Percentiles rank a stretch among this genome's conserved stretches.
phyloP scores from a whole-genome alignment of 352 stramenopile species.

The Phytophthora megakarya region DNA sequence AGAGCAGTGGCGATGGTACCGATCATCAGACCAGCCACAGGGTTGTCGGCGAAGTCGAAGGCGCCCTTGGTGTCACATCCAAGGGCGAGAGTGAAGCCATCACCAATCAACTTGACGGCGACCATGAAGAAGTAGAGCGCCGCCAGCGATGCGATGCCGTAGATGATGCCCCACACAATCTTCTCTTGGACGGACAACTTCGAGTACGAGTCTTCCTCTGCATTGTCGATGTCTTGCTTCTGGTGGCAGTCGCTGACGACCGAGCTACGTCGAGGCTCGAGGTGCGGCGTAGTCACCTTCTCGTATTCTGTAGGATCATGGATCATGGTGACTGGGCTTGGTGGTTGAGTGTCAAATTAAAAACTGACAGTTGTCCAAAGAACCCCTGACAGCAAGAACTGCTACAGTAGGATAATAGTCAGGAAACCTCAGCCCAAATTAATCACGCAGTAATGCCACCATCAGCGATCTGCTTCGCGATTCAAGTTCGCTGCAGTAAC shows the following conservation, averaged over 20 bases:
- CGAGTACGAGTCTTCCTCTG: slow-evolving; percentile 28
- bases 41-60: slow-evolving; percentile 76
- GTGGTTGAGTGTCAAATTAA: slow-evolving; percentile 12
- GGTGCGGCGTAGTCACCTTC: slow-evolving; percentile 29
- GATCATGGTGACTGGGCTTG: slow-evolving; percentile 18
- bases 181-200: slow-evolving; percentile 36
- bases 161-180: slow-evolving; percentile 41
- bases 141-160: slow-evolving; percentile 42
- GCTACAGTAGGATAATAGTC: not conserved
- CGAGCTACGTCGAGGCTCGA: slow-evolving; percentile 14
- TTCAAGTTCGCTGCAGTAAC: not conserved
- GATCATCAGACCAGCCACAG: slow-evolving; percentile 77
- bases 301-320: slow-evolving; percentile 28
- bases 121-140: slow-evolving; percentile 87
- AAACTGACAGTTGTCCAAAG: slow-evolving; percentile 15
- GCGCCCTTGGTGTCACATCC: slow-evolving; percentile 69
- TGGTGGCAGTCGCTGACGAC: slow-evolving; percentile 27
- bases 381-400: not conserved
- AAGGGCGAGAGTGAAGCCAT: slow-evolving; percentile 70
- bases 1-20: slow-evolving; percentile 76
- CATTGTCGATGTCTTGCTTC: slow-evolving; percentile 21
- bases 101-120: slow-evolving; percentile 77
- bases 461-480: not conserved
- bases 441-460: not conserved
- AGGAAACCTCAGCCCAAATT: not conserved